These are phyloP conservation scores for Lipomyces starkeyi DNA, from an alignment of 805 yeast species.

Conservation along the genomic window DNA sequence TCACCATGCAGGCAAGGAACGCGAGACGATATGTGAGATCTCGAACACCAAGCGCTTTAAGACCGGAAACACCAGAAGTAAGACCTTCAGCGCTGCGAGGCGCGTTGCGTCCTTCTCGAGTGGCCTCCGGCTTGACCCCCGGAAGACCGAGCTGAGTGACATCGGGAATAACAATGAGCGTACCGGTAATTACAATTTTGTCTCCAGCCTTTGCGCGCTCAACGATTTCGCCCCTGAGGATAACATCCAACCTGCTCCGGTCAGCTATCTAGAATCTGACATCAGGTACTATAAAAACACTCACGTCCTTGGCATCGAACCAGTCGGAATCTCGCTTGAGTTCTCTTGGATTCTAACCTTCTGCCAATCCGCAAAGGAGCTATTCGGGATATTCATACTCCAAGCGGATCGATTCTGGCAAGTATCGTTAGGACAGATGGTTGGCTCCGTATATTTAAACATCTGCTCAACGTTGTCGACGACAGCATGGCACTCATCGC, in stretches of 20 bases:
- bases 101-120: slow-evolving; percentile 66
- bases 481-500: slow-evolving; percentile 84
- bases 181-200: slow-evolving; percentile 90
- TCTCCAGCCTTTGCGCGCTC: slow-evolving; percentile 98
- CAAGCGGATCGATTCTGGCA: slow-evolving; percentile 87
- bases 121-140: slow-evolving; percentile 86
- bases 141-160: slow-evolving; percentile 92
- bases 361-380: slow-evolving; percentile 95
- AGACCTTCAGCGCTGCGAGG: slow-evolving; percentile 69
- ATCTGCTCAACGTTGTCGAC: slow-evolving; percentile 91
- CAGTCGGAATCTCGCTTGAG: slow-evolving; percentile 95
- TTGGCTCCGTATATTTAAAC: slow-evolving; percentile 93
- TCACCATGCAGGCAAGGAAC: slow-evolving; percentile 88
- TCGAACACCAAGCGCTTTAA: slow-evolving; percentile 88
- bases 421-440: slow-evolving; percentile 83
- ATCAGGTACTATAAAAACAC: slow-evolving; percentile 2
- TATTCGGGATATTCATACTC: slow-evolving; percentile 81
- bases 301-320: slow-evolving; percentile 90
- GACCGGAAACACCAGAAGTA: slow-evolving; percentile 85
- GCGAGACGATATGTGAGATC: slow-evolving; percentile 92
- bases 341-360: slow-evolving; percentile 94
- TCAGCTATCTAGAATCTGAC: neutral
- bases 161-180: slow-evolving; percentile 94
- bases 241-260: slow-evolving; percentile 72
- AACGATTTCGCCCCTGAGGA: slow-evolving; percentile 90